Evolutionary conservation across 2,329 filamentous ascomycete species (phyloP).

Genomic region (Pyrenochaeta sp.): DNA sequence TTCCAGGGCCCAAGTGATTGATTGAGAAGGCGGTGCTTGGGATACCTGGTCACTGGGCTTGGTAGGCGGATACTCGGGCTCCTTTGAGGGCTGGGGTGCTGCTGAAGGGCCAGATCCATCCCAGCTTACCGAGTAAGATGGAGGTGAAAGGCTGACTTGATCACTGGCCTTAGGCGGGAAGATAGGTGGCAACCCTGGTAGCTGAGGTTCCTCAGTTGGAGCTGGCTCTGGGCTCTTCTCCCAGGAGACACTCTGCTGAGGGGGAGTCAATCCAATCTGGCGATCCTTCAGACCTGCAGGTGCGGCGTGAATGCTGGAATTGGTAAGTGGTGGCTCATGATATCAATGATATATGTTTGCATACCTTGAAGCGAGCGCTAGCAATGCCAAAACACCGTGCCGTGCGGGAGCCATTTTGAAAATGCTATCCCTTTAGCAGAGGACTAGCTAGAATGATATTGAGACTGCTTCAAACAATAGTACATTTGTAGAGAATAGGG

Average conservation of each 20-base stretch:
- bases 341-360: slow-evolving; percentile 1
- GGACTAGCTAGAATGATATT: slow-evolving; percentile 7
- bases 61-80: background rate
- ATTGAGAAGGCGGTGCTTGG: slow-evolving; percentile 2
- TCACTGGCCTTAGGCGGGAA: slow-evolving; percentile 12
- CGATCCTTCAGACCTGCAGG: slow-evolving; percentile 25
- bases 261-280: slow-evolving; percentile 24
- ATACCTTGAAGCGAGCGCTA: slow-evolving; percentile 35
- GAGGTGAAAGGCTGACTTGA: slow-evolving; percentile 10
- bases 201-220: slow-evolving; percentile 15
- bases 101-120: slow-evolving; percentile 4
- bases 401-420: slow-evolving; percentile 33
- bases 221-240: slow-evolving; percentile 19
- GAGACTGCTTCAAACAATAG: slow-evolving; percentile 11
- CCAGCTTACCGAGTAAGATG: slow-evolving; percentile 10
- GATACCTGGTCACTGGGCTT: slow-evolving; percentile 5
- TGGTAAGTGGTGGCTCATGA: slow-evolving; percentile 7
- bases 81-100: background rate
- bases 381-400: slow-evolving; percentile 31
- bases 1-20: slow-evolving; percentile 16
- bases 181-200: slow-evolving; percentile 10
- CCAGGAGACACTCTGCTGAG: slow-evolving; percentile 26
- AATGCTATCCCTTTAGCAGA: slow-evolving; percentile 3
- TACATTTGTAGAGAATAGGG: slow-evolving; percentile 8
- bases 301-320: slow-evolving; percentile 25